phyloP scores from a whole-genome alignment of 371 early-diverging fungal species.

The Mucor velutinosus region DNA sequence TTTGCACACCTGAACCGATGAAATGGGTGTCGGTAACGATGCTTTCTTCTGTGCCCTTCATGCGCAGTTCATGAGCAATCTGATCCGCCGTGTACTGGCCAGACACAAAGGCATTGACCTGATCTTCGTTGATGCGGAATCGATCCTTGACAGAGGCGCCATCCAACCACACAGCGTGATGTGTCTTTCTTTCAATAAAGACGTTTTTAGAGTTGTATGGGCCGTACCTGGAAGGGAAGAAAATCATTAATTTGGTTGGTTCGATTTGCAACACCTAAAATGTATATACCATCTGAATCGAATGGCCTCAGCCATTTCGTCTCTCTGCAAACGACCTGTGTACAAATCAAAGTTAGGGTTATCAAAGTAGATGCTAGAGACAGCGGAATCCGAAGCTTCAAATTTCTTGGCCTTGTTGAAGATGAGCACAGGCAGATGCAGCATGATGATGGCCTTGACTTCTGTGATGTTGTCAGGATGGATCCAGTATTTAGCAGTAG shows the following conservation, averaged over 20 bases:
- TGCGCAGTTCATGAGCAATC: slow-evolving; percentile 77
- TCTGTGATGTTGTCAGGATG: slow-evolving; percentile 96
- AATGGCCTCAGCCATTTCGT: slow-evolving; percentile 87
- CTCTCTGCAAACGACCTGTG: slow-evolving; percentile 81
- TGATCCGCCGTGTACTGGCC: slow-evolving; percentile 89
- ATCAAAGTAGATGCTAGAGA: slow-evolving; percentile 31
- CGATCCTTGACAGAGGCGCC: slow-evolving; percentile 75
- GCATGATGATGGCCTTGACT: slow-evolving; percentile 87
- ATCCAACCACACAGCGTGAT: slow-evolving; percentile 93
- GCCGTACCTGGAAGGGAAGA: slow-evolving; percentile 60
- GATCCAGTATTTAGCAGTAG: slow-evolving; percentile 85
- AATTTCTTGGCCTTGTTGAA: slow-evolving; percentile 50
- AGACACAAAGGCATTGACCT: slow-evolving; percentile 46
- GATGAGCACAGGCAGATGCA: slow-evolving; percentile 92
- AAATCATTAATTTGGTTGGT: slow-evolving; percentile 38
- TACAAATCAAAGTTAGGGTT: slow-evolving; percentile 25
- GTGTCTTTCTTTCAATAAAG: slow-evolving; percentile 97
- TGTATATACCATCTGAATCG: slow-evolving; percentile 82
- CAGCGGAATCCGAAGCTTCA: slow-evolving; percentile 29
- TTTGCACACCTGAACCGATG: slow-evolving; percentile 69
- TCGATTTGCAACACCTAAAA: neutral
- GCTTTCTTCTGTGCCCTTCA: slow-evolving; percentile 63
- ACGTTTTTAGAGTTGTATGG: slow-evolving; percentile 56
- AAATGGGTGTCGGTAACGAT: slow-evolving; percentile 17
- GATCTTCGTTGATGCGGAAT: slow-evolving; percentile 44